phyloP scores from a whole-genome alignment of 2,329 filamentous ascomycete genomes.

The Fusarium proliferatum region DNA sequence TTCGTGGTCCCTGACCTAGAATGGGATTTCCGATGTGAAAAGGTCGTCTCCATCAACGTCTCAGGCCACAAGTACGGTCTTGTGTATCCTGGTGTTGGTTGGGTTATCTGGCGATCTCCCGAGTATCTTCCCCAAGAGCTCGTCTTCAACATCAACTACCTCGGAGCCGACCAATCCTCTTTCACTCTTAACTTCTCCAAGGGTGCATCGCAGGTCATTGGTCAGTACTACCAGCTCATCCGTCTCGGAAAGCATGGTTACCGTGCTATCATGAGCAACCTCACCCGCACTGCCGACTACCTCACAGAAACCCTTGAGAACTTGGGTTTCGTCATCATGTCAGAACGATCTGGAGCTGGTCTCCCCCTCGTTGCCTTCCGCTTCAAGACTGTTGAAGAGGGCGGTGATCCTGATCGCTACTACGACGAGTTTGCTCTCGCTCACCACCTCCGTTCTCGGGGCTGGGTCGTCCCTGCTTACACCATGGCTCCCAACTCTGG shows the following conservation, averaged over 20 bases:
- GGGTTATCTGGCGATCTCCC: conserved; percentile 88
- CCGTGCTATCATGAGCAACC: conserved; percentile 91
- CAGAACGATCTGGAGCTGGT: conserved; percentile 78
- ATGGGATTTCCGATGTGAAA: conserved; percentile 93
- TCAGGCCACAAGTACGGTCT: conserved; percentile 87
- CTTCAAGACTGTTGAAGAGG: conserved; percentile 67
- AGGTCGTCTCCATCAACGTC: conserved; percentile 92
- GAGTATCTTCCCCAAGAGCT: conserved; percentile 89
- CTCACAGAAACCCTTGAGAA: conserved; percentile 77
- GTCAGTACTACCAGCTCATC: conserved; percentile 97
- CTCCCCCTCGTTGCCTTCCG: conserved; percentile 93
- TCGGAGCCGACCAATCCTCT: conserved; percentile 92
- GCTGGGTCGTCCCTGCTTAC: conserved; percentile 96
- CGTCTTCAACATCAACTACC: conserved; percentile 99
- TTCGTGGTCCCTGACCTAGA: conserved; percentile 85
- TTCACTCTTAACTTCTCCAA: conserved; percentile 99
- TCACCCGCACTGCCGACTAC: conserved; percentile 91
- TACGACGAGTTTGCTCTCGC: conserved; percentile 84
- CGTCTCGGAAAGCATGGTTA: conserved; percentile 94
- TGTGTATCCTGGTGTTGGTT: conserved; percentile 92
- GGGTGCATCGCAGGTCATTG: conserved; percentile 92
- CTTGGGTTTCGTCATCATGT: conserved; percentile 90
- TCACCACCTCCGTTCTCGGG: conserved; percentile 85
- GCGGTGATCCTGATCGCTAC: conserved; percentile 61
- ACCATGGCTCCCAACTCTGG: conserved; percentile 93